Conservation (phyloP, 441 rosid genomes). For the Syzygium malaccense region DNA sequence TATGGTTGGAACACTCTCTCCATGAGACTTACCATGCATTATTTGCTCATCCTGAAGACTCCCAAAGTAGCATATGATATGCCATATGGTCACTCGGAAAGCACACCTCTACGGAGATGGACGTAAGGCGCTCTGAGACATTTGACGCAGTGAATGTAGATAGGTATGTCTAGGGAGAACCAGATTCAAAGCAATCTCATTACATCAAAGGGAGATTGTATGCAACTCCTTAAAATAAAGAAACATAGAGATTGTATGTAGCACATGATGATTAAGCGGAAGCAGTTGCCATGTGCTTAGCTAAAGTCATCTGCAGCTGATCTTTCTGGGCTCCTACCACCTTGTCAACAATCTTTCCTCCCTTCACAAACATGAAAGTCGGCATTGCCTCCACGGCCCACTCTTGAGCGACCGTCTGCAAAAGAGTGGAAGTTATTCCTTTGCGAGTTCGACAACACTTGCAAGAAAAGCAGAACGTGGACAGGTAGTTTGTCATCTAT, state of each 20-base stretch:
- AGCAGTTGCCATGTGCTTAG: conserved; percentile 49
- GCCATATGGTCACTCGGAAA: not conserved
- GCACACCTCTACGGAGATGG: not conserved
- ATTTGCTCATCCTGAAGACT: not conserved
- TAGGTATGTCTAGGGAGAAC: not conserved
- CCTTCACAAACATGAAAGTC: conserved; percentile 75
- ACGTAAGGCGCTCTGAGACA: not conserved
- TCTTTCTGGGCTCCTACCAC: conserved; percentile 89
- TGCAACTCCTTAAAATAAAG: not conserved
- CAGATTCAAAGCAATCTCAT: not conserved
- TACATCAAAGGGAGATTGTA: not conserved
- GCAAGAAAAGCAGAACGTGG: not conserved
- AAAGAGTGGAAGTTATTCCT: not conserved
- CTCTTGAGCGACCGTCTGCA: conserved; percentile 69
- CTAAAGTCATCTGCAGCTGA: conserved; percentile 50
- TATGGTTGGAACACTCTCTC: not conserved
- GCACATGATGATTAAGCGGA: conserved; percentile 13
- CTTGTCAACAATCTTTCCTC: conserved; percentile 69
- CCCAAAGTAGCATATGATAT: not conserved
- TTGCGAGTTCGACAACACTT: not conserved
- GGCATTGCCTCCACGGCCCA: conserved; percentile 94
- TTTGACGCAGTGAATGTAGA: not conserved
- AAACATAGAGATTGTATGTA: not conserved
- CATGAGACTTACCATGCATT: not conserved
- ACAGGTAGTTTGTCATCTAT: not conserved